Base-by-base conservation (phyloP, 495 filamentous ascomycete species). In the Podospora pseudopauciseta region DNA sequence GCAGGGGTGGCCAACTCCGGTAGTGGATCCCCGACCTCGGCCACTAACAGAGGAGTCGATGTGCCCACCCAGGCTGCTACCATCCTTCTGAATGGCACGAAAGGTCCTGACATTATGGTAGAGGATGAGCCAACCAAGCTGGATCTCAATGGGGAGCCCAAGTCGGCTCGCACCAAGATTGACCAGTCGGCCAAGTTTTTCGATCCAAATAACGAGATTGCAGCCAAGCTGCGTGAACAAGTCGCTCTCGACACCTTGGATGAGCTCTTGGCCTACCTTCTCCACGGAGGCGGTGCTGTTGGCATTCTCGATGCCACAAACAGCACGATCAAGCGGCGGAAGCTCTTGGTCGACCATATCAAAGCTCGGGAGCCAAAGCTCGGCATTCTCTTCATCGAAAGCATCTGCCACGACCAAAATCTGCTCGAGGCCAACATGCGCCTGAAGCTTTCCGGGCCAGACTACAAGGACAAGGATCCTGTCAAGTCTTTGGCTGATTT, bases 241-340 rank as follows among this genome's bases (percentile, higher is more conserved):
- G 91, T 96, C 20, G 95, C 95, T 0, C 85, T 97, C 70, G 91
- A 93, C 68, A 97, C 95, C 2, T 82, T 98, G 16, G 92, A 99
- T 71, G 95, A 99, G 72, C 80, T 97, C 20, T 79, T 99, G 54
- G 88, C 97, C 57, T 99, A 93, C 74, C 86, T 99, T 53, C 80
- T 99, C 44, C 83, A 90, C 27, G 80, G 88, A 64, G 90, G 90
- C 20, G 95, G 95, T 56, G 93, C 92, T 62, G 90, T 99, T n/a
- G 95, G 95, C n/a, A 97, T 98, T 68, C 86, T 97, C 19, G 94
- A 98, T 81, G 94, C 94, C 9, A 99, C 95, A 2, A 99, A 99
- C 80, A 97, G 93, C 80, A 99, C 94, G 0, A 84, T 94, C 64
- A 85, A 91, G 66, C 89, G 95, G 23, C 85, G 95, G 59, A 90